Conservation (phyloP, 1,139 yeast species). For the Taphrina communis region DNA sequence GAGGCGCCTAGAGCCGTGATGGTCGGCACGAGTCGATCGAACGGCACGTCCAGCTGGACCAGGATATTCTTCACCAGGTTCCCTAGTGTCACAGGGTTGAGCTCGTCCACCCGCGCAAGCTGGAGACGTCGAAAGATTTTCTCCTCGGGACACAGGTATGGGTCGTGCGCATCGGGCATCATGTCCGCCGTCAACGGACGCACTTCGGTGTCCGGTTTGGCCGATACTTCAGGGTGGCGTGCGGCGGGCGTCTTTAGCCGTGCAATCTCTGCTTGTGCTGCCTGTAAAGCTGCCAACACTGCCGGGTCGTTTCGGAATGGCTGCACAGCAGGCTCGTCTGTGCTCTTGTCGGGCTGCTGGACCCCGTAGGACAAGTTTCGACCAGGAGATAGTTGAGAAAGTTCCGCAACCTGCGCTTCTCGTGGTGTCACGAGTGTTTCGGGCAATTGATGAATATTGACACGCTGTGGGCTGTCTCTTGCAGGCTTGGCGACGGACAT, state of each 20-base stretch:
- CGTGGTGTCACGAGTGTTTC: not conserved
- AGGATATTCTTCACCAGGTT: constrained; percentile 44
- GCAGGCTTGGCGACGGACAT: not conserved
- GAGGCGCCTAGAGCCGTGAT: constrained; percentile 29
- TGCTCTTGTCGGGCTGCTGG: not conserved
- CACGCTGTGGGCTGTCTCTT: not conserved
- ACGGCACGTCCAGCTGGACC: constrained; percentile 44
- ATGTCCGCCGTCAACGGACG: constrained; percentile 26
- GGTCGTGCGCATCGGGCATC: constrained; percentile 27
- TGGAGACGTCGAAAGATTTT: constrained; percentile 40
- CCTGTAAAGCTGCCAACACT: constrained; percentile 4
- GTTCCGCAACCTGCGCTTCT: constrained; percentile 10
- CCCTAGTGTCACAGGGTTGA: constrained; percentile 35
- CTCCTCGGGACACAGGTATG: constrained; percentile 15
- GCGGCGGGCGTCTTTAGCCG: not conserved
- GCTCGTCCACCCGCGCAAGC: constrained; percentile 40
- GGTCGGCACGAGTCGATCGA: constrained; percentile 31
- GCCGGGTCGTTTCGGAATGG: not conserved
- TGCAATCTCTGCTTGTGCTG: constrained; percentile 40
- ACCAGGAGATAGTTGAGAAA: not conserved
- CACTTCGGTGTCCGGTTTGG: not conserved
- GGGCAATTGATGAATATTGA: not conserved
- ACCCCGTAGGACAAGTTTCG: not conserved
- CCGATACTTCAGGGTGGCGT: not conserved
- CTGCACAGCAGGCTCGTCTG: not conserved